A percentile compares a stretch with the other conserved stretches of the same genome.
Evolutionary conservation across 2,329 filamentous ascomycete genomes (phyloP).

Genomic region (Cercospora janseana): DNA sequence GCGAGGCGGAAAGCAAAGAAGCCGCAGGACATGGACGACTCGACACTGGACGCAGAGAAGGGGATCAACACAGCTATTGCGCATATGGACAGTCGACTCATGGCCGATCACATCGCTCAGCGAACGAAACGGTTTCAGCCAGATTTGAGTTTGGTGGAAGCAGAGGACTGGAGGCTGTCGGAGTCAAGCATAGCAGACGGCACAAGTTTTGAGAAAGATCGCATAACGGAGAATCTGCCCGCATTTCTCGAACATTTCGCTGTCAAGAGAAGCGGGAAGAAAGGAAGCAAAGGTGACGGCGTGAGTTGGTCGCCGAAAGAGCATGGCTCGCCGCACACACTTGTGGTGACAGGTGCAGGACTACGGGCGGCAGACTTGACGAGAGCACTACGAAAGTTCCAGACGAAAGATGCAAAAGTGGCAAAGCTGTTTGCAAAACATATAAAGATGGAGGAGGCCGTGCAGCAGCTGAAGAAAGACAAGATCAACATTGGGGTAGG

Average conservation of each 20-base stretch:
- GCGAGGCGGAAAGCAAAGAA: constrained; percentile 63
- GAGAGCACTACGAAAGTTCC: constrained; percentile 72
- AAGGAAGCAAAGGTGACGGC: constrained; percentile 42
- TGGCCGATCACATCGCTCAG: constrained; percentile 83
- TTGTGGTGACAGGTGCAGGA: constrained; percentile 82
- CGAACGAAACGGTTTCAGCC: constrained; percentile 73
- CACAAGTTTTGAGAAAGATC: constrained; percentile 65
- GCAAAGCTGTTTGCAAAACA: constrained; percentile 97
- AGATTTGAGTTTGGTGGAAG: constrained; percentile 77
- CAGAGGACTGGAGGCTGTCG: constrained; percentile 75
- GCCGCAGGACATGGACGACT: constrained; percentile 64
- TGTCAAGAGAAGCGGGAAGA: constrained; percentile 33
- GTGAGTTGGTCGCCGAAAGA: constrained; percentile 65
- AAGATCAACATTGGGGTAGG: constrained; percentile 83
- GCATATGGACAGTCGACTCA: constrained; percentile 75
- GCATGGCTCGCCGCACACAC: constrained; percentile 67
- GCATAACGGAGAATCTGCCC: constrained; percentile 71
- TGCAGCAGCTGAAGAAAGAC: constrained; percentile 67
- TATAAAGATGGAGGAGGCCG: constrained; percentile 88
- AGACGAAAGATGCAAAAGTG: constrained; percentile 72
- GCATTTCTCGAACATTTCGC: constrained; percentile 70
- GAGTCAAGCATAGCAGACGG: constrained; percentile 76
- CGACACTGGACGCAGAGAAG: constrained; percentile 46
- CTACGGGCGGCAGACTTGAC: constrained; percentile 82
- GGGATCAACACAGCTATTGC: constrained; percentile 76